Percentiles rank a stretch among this genome's conserved stretches.
Evolutionary conservation across 352 stramenopile genomes (phyloP).

Genomic region (Phytophthora pistaciae): DNA sequence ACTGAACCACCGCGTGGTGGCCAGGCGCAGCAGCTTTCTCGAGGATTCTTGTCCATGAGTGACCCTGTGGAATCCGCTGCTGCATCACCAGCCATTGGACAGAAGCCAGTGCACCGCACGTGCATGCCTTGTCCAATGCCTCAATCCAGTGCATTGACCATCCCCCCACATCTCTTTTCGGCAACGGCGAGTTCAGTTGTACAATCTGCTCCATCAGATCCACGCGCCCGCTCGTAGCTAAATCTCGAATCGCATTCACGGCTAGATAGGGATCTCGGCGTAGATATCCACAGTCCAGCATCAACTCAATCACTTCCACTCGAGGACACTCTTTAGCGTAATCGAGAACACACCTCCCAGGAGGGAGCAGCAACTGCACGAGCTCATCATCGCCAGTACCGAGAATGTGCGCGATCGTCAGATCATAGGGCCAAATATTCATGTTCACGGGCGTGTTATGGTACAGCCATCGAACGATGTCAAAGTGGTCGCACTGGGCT

Average conservation of each 20-base stretch:
- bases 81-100: constrained; percentile 11
- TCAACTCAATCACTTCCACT: constrained; percentile 20
- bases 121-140: not conserved
- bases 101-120: not conserved
- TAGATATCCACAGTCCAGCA: constrained; percentile 19
- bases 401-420: no score
- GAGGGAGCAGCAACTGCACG: no score
- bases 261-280: not conserved
- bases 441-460: no score
- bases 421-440: no score
- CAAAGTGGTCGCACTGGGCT: no score
- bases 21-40: no score
- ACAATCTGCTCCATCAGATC: constrained; percentile 24
- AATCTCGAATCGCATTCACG: constrained; percentile 5
- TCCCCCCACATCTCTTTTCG: not conserved
- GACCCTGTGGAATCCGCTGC: no score
- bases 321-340: not conserved
- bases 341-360: constrained; percentile 2
- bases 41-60: not conserved
- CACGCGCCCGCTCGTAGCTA: constrained; percentile 1
- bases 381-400: no score
- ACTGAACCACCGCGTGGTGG: no score
- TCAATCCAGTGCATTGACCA: not conserved
- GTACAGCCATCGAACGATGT: no score
- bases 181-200: not conserved